A percentile compares a stretch with the other conserved stretches of the same genome.
phyloP scores from a whole-genome alignment of 306 rosid species.

The Morella rubra region DNA sequence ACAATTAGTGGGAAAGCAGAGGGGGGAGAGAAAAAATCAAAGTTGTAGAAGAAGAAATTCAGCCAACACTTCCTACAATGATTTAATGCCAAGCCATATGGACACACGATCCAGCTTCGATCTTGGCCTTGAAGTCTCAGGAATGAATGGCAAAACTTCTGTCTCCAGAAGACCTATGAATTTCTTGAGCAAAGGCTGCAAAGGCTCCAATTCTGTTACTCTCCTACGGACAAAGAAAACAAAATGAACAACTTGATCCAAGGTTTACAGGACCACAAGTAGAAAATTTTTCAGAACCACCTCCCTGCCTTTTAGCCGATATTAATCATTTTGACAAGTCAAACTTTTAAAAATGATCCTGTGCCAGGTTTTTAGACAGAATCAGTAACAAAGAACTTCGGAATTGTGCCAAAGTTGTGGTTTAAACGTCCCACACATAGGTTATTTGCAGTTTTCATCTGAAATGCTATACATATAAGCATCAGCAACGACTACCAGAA shows the following conservation, averaged over 20 bases:
- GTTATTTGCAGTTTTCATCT: not conserved
- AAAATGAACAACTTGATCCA: not conserved
- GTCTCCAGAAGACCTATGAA: slow-evolving; percentile 72
- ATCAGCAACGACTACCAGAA: not conserved
- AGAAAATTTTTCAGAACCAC: not conserved
- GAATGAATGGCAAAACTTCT: slow-evolving; percentile 58
- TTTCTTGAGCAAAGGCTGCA: slow-evolving; percentile 89
- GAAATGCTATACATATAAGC: not conserved
- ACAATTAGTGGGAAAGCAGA: slow-evolving; percentile 29
- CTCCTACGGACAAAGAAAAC: slow-evolving; percentile 48
- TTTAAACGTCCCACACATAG: not conserved
- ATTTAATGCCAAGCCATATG: slow-evolving; percentile 88
- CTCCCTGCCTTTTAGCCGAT: no score
- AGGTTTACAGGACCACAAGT: not conserved
- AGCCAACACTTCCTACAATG: slow-evolving; percentile 67
- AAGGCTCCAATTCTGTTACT: slow-evolving; percentile 77
- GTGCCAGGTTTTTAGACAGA: not conserved
- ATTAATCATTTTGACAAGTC: not conserved
- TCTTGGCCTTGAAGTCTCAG: slow-evolving; percentile 58
- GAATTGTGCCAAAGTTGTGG: not conserved
- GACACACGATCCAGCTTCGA: slow-evolving; percentile 69
- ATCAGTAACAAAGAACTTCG: not conserved
- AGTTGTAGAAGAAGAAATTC: slow-evolving; percentile 14
- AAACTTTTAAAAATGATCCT: not conserved
- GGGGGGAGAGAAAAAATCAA: not conserved